Conservation (phyloP, 2,329 filamentous ascomycete species). For the Penicillium crustosum region DNA sequence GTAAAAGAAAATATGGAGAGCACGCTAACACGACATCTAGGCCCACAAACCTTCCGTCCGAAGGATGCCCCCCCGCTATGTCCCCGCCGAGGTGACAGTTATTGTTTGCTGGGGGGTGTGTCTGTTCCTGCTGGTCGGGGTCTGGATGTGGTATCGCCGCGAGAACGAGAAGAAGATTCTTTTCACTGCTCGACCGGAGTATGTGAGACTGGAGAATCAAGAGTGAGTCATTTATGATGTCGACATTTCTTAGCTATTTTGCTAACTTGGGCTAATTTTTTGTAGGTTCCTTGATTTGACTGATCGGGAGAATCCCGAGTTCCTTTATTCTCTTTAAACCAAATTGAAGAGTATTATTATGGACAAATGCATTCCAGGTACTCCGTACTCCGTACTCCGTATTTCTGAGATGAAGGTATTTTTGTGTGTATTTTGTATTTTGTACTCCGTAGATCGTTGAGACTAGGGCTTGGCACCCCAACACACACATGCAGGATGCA, state of each 20-base stretch:
- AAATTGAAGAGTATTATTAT: neutral
- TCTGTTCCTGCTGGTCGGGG: conserved; percentile 58
- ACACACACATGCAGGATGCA: neutral
- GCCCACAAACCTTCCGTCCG: conserved; percentile 58
- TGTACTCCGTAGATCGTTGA: conserved; percentile 2
- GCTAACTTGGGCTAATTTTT: neutral
- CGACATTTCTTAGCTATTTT: neutral
- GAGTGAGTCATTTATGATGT: conserved; percentile 49
- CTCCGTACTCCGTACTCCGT: neutral
- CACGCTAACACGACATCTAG: conserved; percentile 23
- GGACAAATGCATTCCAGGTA: neutral
- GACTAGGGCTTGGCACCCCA: conserved; percentile 1
- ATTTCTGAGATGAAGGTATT: no score
- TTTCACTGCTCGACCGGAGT: conserved; percentile 54
- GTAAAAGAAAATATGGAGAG: neutral
- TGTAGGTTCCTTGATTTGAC: conserved; percentile 60
- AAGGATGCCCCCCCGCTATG: conserved; percentile 60
- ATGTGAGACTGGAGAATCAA: conserved; percentile 64
- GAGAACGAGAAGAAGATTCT: conserved; percentile 61
- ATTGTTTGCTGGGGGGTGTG: conserved; percentile 59
- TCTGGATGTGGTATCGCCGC: conserved; percentile 60
- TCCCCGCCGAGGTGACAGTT: conserved; percentile 64
- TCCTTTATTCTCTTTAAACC: conserved; percentile 54
- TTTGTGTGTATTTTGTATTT: no score
- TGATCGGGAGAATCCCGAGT: conserved; percentile 65